Evolutionary conservation across 768 basidiomycete genomes (phyloP).

Genomic region (Phallus indusiatus): DNA sequence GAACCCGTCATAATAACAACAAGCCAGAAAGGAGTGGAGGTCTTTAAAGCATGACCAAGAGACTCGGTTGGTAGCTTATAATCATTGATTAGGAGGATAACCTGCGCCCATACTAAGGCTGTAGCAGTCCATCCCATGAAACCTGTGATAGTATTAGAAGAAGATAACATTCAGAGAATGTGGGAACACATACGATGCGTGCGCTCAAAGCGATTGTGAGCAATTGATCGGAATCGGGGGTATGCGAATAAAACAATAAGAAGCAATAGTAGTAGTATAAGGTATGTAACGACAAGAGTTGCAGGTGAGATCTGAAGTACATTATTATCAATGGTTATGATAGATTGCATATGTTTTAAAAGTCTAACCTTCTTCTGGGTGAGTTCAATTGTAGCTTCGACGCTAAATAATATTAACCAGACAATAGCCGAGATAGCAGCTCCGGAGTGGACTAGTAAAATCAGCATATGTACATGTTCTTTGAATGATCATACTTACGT

Average conservation of each 20-base stretch:
- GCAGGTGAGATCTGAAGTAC: background rate
- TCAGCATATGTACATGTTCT: background rate
- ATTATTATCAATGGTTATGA: background rate
- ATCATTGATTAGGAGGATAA: conserved; percentile 44
- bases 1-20: background rate
- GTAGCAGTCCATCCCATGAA: conserved; percentile 48
- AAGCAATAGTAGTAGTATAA: conserved; percentile 37
- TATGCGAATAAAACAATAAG: conserved; percentile 44
- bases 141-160: background rate
- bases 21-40: conserved; percentile 15
- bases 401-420: conserved; percentile 43
- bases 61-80: conserved; percentile 29
- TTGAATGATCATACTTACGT: background rate
- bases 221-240: conserved; percentile 35
- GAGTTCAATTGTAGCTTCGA: conserved; percentile 39
- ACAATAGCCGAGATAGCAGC: conserved; percentile 43
- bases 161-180: background rate
- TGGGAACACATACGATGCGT: conserved; percentile 30
- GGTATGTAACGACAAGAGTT: conserved; percentile 43
- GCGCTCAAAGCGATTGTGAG: conserved; percentile 46
- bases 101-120: conserved; percentile 47
- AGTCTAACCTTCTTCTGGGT: conserved; percentile 21
- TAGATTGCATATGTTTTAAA: background rate
- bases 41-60: conserved; percentile 34
- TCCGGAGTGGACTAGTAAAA: conserved; percentile 38